Conservation (phyloP, 1,139 yeast species). For the Spathaspora sp. region DNA sequence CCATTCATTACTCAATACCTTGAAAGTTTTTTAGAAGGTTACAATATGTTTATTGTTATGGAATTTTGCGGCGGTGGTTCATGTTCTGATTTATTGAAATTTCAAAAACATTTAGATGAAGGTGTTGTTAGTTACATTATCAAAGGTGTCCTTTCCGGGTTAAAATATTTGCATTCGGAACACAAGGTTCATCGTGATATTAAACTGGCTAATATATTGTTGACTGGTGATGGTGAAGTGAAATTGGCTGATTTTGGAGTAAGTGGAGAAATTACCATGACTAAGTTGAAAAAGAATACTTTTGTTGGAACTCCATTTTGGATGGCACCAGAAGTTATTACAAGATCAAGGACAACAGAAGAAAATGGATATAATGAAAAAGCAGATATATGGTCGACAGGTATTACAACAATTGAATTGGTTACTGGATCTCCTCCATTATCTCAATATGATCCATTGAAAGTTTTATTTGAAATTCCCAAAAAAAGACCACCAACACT, state of each 20-base stretch:
- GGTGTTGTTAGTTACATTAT: slow-evolving; percentile 57
- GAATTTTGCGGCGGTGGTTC: slow-evolving; percentile 94
- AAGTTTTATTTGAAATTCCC: slow-evolving; percentile 72
- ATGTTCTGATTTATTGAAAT: slow-evolving; percentile 68
- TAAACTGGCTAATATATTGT: slow-evolving; percentile 76
- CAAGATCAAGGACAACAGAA: slow-evolving; percentile 20
- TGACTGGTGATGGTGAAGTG: slow-evolving; percentile 61
- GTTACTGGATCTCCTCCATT: slow-evolving; percentile 74
- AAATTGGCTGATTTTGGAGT: slow-evolving; percentile 89
- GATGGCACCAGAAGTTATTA: slow-evolving; percentile 91
- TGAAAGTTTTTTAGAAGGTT: slow-evolving; percentile 61
- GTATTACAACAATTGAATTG: slow-evolving; percentile 77
- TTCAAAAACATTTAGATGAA: slow-evolving; percentile 54
- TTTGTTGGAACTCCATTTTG: slow-evolving; percentile 91
- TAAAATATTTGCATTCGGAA: slow-evolving; percentile 69
- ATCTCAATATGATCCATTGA: slow-evolving; percentile 69
- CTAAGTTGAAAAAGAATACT: slow-evolving; percentile 59
- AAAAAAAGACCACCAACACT: slow-evolving; percentile 65
- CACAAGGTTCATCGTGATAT: slow-evolving; percentile 82
- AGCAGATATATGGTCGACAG: slow-evolving; percentile 88
- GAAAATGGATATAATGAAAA: slow-evolving; percentile 66
- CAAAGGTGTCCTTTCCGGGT: slow-evolving; percentile 60
- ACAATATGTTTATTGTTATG: slow-evolving; percentile 84
- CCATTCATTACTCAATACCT: slow-evolving; percentile 63
- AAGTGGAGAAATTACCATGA: slow-evolving; percentile 71